Percentiles rank a stretch among this genome's conserved stretches.
These are phyloP conservation scores for Kazachstania viticola DNA, from an alignment of 805 yeast genomes.

Conservation along the genomic window DNA sequence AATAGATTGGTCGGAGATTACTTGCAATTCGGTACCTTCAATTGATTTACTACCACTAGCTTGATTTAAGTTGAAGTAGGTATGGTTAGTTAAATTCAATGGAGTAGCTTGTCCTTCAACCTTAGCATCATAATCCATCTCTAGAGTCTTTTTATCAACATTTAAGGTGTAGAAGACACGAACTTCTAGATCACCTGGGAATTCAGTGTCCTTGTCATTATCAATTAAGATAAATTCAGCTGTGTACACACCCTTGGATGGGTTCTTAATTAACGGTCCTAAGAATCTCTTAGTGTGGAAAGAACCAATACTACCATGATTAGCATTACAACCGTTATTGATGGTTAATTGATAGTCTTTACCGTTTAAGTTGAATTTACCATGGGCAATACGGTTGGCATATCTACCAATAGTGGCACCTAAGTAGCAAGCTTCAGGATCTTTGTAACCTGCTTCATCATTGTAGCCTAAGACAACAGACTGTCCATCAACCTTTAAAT, in stretches of 20 bases:
- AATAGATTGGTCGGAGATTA: slow-evolving; percentile 31
- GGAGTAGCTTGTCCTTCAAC: slow-evolving; percentile 32
- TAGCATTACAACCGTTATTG: slow-evolving; percentile 33
- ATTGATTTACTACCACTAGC: slow-evolving; percentile 18
- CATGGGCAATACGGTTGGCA: slow-evolving; percentile 47
- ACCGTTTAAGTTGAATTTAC: slow-evolving; percentile 32
- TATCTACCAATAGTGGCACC: slow-evolving; percentile 59
- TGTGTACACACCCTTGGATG: slow-evolving; percentile 20
- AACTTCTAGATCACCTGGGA: slow-evolving; percentile 46
- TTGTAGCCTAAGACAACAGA: slow-evolving; percentile 32
- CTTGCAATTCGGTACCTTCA: slow-evolving; percentile 29
- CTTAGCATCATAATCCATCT: slow-evolving; percentile 34
- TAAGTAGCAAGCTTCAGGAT: slow-evolving; percentile 36
- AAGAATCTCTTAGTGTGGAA: slow-evolving; percentile 38
- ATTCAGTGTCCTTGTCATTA: slow-evolving; percentile 39
- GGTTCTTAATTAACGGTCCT: slow-evolving; percentile 39
- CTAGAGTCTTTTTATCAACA: slow-evolving; percentile 27
- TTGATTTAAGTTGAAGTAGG: slow-evolving; percentile 43
- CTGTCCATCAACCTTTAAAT: slow-evolving; percentile 30
- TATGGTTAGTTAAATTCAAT: slow-evolving; percentile 50
- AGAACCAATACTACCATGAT: slow-evolving; percentile 47
- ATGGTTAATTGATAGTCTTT: slow-evolving; percentile 30
- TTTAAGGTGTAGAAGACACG: slow-evolving; percentile 36
- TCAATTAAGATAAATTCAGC: slow-evolving; percentile 34
- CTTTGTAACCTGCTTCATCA: slow-evolving; percentile 21